Base-by-base conservation (phyloP, 768 basidiomycete genomes). In the Pholiota conissans region DNA sequence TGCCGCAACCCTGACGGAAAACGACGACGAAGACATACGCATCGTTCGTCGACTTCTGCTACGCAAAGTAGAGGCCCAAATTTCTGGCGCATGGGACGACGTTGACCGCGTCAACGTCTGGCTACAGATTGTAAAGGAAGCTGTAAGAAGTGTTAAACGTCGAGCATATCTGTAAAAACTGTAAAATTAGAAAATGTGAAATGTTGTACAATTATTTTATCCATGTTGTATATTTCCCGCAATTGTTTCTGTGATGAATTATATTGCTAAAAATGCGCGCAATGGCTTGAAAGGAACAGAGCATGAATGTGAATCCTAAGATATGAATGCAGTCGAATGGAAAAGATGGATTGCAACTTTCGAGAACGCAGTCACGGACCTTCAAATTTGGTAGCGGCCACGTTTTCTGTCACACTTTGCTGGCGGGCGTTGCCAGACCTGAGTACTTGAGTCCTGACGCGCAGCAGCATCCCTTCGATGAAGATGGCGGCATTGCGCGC, bases 101-200 rank as follows among this genome's bases (percentile, higher is more conserved):
- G 74, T 89, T 40, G 86, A 90, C 58, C 81, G 79, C 60, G 78
- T 78, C 30, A 74, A 74, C 20, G 72, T 70, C 0, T 90, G 89
- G 87, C 69, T 89, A 18, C 76, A 79, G 47, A 82, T 89, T 50
- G 81, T 90, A 57, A 85, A 82, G 61, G 86, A 84, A 49, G 84
- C 83, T 27, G 76, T 87, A 14, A 76, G 80, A 39, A 82, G 85
- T 50, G 78, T 84, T 46, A 82, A 82, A 67, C 69, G 79, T 58
- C 69, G 77, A 51, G 77, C 80, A 52, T 80, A 80, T 62, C 60
- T 81, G 48, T 81, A 64, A n/a, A n/a, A 65, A 45, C 2, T 18
- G 18, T 6, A 27, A 35, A 29, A 49, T 16, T 3, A 49, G n/a
- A n/a, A n/a, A n/a, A n/a, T n/a, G n/a, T n/a, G n/a, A n/a, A n/a